Conservation (phyloP, 2,329 filamentous ascomycete genomes). For the Nemania sp. region DNA sequence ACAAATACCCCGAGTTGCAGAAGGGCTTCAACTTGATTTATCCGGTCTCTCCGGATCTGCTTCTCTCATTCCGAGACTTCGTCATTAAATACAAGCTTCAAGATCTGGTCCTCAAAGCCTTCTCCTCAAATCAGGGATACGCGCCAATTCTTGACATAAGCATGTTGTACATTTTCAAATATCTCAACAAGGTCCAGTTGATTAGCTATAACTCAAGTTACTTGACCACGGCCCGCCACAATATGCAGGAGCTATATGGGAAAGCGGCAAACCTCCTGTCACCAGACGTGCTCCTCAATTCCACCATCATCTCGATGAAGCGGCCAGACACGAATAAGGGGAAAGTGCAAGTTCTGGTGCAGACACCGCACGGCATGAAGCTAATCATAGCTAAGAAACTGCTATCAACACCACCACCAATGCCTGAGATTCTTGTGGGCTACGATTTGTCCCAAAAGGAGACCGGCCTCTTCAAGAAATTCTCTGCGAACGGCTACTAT, state of each 20-base stretch:
- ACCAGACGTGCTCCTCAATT: not conserved
- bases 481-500: constrained; percentile 1
- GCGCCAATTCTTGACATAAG: constrained; percentile 16
- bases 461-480: not conserved
- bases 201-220: not conserved
- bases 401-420: not conserved
- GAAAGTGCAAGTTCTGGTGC: not conserved
- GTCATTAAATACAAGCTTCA: constrained; percentile 23
- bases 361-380: not conserved
- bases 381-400: not conserved
- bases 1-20: constrained; percentile 18
- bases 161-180: constrained; percentile 30
- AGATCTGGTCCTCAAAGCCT: not conserved
- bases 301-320: not conserved
- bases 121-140: constrained; percentile 9
- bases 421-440: not conserved
- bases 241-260: not conserved
- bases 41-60: constrained; percentile 18
- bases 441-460: not conserved
- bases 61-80: constrained; percentile 25
- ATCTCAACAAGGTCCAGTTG: not conserved
- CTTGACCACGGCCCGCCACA: not conserved
- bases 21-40: constrained; percentile 20
- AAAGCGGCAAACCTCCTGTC: not conserved
- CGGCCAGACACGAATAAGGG: not conserved